Evolutionary conservation across 257 asterid species (phyloP).

Genomic region (Marsdenia floribunda): DNA sequence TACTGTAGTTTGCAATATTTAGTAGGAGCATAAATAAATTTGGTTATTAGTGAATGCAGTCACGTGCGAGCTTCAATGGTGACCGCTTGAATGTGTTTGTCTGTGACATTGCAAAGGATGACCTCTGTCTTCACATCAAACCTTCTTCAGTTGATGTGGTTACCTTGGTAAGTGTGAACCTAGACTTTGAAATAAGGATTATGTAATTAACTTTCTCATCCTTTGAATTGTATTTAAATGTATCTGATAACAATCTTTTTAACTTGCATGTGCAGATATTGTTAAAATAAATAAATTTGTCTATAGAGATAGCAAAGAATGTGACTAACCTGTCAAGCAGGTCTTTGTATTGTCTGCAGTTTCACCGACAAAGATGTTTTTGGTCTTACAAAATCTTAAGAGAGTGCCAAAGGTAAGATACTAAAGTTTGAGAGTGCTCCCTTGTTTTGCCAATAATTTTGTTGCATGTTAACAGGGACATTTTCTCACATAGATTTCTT

Average conservation of each 20-base stretch:
- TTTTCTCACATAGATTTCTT: slow-evolving; percentile 16
- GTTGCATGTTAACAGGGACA: slow-evolving; percentile 13
- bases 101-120: slow-evolving; percentile 66
- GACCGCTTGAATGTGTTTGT: slow-evolving; percentile 47
- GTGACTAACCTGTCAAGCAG: slow-evolving; percentile 39
- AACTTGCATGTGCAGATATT: background rate
- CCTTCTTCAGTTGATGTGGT: slow-evolving; percentile 68
- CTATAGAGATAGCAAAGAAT: background rate
- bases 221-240: background rate
- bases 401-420: slow-evolving; percentile 60
- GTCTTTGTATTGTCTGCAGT: slow-evolving; percentile 83
- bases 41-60: slow-evolving; percentile 39
- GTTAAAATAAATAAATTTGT: background rate
- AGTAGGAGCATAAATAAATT: slow-evolving; percentile 9
- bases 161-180: slow-evolving; percentile 55
- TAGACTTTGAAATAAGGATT: background rate
- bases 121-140: slow-evolving; percentile 40
- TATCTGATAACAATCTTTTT: background rate
- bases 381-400: slow-evolving; percentile 54
- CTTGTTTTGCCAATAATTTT: slow-evolving; percentile 8
- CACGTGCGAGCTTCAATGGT: slow-evolving; percentile 38
- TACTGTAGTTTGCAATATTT: background rate
- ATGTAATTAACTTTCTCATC: background rate
- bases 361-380: slow-evolving; percentile 74
- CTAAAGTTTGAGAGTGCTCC: slow-evolving; percentile 7